A percentile compares a stretch with the other conserved stretches of the same genome.
Evolutionary conservation across 805 yeast genomes (phyloP).

Genomic region (Clavispora vitiphila): DNA sequence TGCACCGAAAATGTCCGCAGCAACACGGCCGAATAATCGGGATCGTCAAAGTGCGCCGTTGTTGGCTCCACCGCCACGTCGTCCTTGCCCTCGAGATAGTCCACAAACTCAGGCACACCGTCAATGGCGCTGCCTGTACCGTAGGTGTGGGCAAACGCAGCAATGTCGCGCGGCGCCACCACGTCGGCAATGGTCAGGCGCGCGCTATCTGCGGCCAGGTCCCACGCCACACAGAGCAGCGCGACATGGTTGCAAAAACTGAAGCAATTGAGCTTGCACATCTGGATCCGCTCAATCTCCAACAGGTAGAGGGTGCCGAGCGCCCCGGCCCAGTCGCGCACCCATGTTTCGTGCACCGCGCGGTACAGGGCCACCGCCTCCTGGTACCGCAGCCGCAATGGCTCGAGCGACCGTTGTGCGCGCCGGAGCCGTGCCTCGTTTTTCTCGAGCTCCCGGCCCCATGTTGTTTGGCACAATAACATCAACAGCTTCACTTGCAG

Average conservation of each 20-base stretch:
- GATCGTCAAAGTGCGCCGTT: conserved; percentile 27
- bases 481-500: conserved; percentile 52
- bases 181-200: conserved; percentile 65
- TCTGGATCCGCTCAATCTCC: conserved; percentile 69
- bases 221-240: conserved; percentile 72
- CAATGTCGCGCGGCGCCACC: conserved; percentile 55
- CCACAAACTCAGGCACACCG: conserved; percentile 59
- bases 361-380: conserved; percentile 47
- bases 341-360: conserved; percentile 59
- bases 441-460: conserved; percentile 69
- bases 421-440: conserved; percentile 52
- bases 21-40: conserved; percentile 23
- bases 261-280: conserved; percentile 69
- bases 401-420: conserved; percentile 37
- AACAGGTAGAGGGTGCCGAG: conserved; percentile 59
- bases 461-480: conserved; percentile 60
- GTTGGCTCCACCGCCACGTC: conserved; percentile 19
- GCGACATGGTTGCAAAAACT: conserved; percentile 72
- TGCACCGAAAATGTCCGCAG: conserved; percentile 17
- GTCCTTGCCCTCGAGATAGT: conserved; percentile 41
- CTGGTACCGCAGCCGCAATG: conserved; percentile 53
- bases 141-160: conserved; percentile 44
- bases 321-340: conserved; percentile 64
- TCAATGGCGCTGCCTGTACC: conserved; percentile 64
- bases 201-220: conserved; percentile 68